Percentiles rank a stretch among this genome's conserved stretches.
Evolutionary conservation across 768 basidiomycete species (phyloP).

Genomic region (Lactifluus subvellereus): DNA sequence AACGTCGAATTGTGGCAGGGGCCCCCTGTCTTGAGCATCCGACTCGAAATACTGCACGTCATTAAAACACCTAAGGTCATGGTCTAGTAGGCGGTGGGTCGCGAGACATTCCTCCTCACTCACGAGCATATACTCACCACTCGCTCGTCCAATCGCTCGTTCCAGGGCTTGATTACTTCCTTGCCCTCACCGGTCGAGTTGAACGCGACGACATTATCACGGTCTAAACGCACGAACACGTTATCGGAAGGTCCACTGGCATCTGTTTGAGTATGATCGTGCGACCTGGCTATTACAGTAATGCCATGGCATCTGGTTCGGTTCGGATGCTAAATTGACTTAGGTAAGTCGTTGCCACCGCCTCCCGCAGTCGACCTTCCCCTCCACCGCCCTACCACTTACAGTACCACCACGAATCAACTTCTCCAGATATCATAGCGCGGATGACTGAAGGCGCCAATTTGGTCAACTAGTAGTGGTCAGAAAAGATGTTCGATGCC

Average conservation of each 20-base stretch:
- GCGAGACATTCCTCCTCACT: background rate
- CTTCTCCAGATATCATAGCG: too few species aligned
- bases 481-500: too few species aligned
- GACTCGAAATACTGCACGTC: slow-evolving; percentile 67
- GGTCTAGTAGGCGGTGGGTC: background rate
- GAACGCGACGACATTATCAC: slow-evolving; percentile 71
- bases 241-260: slow-evolving; percentile 57
- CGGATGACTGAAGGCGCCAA: too few species aligned
- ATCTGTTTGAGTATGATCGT: slow-evolving; percentile 49
- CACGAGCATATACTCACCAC: slow-evolving; percentile 42
- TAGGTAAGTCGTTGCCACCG: too few species aligned
- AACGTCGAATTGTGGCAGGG: slow-evolving; percentile 69
- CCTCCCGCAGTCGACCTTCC: too few species aligned
- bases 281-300: slow-evolving; percentile 44
- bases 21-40: slow-evolving; percentile 54
- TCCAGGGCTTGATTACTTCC: slow-evolving; percentile 82
- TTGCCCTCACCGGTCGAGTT: slow-evolving; percentile 53
- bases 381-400: too few species aligned
- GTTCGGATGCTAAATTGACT: too few species aligned
- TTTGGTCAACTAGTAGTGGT: too few species aligned
- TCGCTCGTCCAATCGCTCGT: slow-evolving; percentile 63
- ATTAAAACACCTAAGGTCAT: background rate
- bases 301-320: too few species aligned
- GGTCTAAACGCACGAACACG: slow-evolving; percentile 70
- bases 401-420: too few species aligned